These are phyloP conservation scores for Pseudogymnoascus sp. DNA, from an alignment of 2,329 filamentous ascomycete species.

Conservation along the genomic window DNA sequence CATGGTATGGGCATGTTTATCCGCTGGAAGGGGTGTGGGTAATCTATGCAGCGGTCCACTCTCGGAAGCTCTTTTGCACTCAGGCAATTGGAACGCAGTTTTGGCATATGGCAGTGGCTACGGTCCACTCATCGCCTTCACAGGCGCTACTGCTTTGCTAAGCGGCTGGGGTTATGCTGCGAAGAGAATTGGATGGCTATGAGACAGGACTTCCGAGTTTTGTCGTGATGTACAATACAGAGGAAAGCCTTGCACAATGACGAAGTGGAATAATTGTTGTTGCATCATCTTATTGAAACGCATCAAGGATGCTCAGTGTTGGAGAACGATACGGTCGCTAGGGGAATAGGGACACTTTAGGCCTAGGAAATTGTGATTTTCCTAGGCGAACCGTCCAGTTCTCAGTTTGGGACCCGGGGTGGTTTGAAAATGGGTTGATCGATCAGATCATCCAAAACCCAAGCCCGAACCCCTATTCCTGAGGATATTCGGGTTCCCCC, in stretches of 20 bases:
- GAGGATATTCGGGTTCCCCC: no score
- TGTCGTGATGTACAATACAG: neutral
- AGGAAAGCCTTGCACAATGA: neutral
- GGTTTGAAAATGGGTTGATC: no score
- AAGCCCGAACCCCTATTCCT: no score
- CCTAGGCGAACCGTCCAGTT: no score
- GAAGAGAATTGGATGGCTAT: neutral
- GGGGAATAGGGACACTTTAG: no score
- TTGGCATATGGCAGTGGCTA: slow-evolving; percentile 40
- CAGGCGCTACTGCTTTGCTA: slow-evolving; percentile 42
- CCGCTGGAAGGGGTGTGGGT: slow-evolving; percentile 54
- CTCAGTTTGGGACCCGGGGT: no score
- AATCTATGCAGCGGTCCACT: slow-evolving; percentile 50
- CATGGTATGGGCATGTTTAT: slow-evolving; percentile 33
- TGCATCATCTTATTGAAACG: neutral
- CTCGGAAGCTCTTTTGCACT: slow-evolving; percentile 43
- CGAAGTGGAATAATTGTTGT: neutral
- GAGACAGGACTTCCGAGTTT: neutral
- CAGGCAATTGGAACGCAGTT: slow-evolving; percentile 24
- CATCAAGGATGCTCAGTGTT: neutral
- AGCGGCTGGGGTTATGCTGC: slow-evolving; percentile 33
- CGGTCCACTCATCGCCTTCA: slow-evolving; percentile 45
- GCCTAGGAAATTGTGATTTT: no score
- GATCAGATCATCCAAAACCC: no score
- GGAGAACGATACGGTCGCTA: no score